A percentile compares a stretch with the other conserved stretches of the same genome.
phyloP scores from a whole-genome alignment of 2,329 filamentous ascomycete species.

The Apiospora marii region DNA sequence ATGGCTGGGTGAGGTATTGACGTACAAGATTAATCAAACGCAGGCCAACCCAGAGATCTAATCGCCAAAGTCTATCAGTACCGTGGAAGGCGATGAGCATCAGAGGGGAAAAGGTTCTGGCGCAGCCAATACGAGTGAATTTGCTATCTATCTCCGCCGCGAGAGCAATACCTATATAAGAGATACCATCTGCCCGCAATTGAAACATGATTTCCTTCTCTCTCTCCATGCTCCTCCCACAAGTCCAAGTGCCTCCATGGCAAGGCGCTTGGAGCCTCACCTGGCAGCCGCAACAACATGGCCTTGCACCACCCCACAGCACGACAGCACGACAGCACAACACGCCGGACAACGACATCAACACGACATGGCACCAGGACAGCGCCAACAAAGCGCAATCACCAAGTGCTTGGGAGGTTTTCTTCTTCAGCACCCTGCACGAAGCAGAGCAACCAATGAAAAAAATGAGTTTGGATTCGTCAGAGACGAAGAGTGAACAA shows the following conservation, averaged over 20 bases:
- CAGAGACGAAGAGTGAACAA: slow-evolving; percentile 13
- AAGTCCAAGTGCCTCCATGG: neutral
- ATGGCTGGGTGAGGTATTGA: neutral
- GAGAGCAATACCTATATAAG: neutral
- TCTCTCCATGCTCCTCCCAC: neutral
- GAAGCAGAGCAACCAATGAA: neutral
- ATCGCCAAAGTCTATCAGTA: neutral
- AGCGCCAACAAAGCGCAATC: neutral
- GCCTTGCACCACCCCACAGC: neutral
- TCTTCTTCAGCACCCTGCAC: neutral
- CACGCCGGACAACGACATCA: neutral
- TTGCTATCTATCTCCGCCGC: slow-evolving; percentile 1
- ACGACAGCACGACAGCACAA: neutral
- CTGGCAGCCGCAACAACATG: neutral
- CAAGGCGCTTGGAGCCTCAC: neutral
- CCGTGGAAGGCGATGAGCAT: neutral
- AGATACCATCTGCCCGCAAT: neutral
- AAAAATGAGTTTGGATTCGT: slow-evolving; percentile 4
- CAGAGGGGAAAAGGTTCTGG: neutral
- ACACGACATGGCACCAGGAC: neutral
- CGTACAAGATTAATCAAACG: neutral
- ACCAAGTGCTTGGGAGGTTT: neutral
- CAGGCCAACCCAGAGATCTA: neutral
- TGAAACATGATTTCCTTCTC: neutral
- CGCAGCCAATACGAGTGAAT: neutral